Base-by-base conservation (phyloP, 371 early-diverging fungal species). In the Funneliformis caledonium region DNA sequence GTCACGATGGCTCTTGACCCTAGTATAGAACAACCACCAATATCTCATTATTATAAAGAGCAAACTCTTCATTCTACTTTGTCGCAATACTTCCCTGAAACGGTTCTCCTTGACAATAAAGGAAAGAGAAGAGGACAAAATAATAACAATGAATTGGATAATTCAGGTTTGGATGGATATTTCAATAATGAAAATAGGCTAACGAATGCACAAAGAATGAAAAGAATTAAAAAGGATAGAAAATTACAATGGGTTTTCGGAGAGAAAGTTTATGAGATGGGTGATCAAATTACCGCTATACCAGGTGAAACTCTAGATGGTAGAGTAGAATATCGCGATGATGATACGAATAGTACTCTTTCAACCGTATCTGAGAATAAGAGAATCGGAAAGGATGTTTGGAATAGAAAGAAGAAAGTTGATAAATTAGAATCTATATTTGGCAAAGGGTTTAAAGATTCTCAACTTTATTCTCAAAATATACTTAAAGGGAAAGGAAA, bases 211-310 rank as follows among this genome's bases (percentile, higher is more conserved):
- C 81, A 81, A 68, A 61, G 56, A 19, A 74, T 75, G 76, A 80
- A 76, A 45, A 31, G 64, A 52, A 74, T 81, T 50, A 73, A 76
- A 56, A 81, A 74, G 26, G 81, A 74, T 14, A 37, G 68, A 31
- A 81, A 81, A 76, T 31, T 81, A 14, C 37, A 33, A n/a, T 76
- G 76, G 68, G 65, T 81, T 48, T 81, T 81, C 59, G 81, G 81
- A 19, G 79, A 67, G 33, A 79, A 59, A 22, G 31, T 79, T 47
- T 14, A 22, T 12, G 16, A 37, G 22, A 69, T 70, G 7, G 37
- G 45, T 12, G 79, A 60, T 26, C 79, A 79, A 69, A 5, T 22
- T 37, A 31, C 45, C 14, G 3, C 16, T 6, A 59, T 68, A 50
- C 65, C 64, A 10, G 70, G 43, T 43, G 79, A 60, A 56, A 60